Evolutionary conservation across 768 basidiomycete species (phyloP), one percentile per base, ranked within the genome.

Genomic region (Termitomyces sp.): DNA sequence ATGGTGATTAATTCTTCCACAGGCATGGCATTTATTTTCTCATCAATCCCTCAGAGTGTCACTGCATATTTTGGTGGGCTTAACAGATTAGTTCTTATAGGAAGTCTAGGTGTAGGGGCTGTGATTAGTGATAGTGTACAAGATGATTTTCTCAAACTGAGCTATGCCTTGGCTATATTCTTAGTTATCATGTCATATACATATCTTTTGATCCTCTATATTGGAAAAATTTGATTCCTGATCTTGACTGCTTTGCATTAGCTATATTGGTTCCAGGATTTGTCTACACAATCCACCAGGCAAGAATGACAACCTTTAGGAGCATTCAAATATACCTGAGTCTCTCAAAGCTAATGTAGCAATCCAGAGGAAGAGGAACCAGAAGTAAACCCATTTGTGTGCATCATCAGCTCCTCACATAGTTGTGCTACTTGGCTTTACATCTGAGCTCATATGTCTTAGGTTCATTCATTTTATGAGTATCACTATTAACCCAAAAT

Each of bases 221-320:
- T 14, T 8, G n/a, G 21, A n/a, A n/a, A 35, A 33, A 21, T n/a
- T 10, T 9, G 9, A n/a, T 37, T 7, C 11, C n/a, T 0, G 30
- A n/a, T n/a, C n/a, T n/a, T n/a, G n/a, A n/a, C 5, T 28, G 3
- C 49, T 50, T 50, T 55, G 8, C 26, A 21, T 17, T 15, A 85
- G 86, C 31, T 88, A 90, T 62, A 62, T 88, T 21, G 76, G 72
- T 56, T 87, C 87, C 11, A 79, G 87, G 14, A 71, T 89, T 23
- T 90, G 80, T 69, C 65, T 88, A 33, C 83, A 86, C 68, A 78
- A 87, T 61, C 86, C 87, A 9, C 87, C 87, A 1, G 86, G 85
- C 3, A 74, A 81, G 6, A 74, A 81, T 53, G 71, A 69, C 15
- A 40, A 37, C 21, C 37, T 50, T n/a, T 23, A 40, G 23, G 66